Evolutionary conservation across 148 eudicot genomes (phyloP).

Genomic region (Selenicereus undatus): DNA sequence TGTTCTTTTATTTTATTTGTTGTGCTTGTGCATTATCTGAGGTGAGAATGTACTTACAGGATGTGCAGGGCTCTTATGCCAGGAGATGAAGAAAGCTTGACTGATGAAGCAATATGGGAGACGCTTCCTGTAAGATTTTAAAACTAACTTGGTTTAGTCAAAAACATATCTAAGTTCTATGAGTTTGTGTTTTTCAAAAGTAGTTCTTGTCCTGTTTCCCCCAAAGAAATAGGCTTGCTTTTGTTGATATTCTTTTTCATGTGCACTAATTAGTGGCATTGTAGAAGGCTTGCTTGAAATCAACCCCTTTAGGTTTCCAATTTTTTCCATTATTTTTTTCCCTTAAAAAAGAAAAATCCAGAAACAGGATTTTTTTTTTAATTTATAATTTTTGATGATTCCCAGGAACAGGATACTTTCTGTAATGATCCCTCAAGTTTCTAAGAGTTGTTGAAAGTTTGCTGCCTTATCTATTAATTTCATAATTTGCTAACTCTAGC

Average conservation of each 20-base stretch:
- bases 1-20: not conserved
- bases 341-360: not conserved
- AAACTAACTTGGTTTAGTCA: not conserved
- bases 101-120: conserved; percentile 96
- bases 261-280: not conserved
- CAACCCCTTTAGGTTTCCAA: not conserved
- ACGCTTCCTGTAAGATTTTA: conserved; percentile 80
- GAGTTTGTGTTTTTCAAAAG: not conserved
- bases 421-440: not conserved
- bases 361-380: not conserved
- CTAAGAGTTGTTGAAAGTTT: not conserved
- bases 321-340: not conserved
- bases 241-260: not conserved
- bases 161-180: not conserved
- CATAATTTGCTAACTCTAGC: conserved; percentile 16
- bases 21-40: conserved; percentile 17
- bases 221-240: not conserved
- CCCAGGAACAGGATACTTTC: not conserved
- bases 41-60: conserved; percentile 35
- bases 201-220: not conserved
- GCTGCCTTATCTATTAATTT: not conserved
- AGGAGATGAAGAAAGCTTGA: conserved; percentile 88
- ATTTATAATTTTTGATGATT: too few relatives aligned
- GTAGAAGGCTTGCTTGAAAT: not conserved
- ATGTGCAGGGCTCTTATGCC: conserved; percentile 97